Evolutionary conservation across 306 rosid species (phyloP).

Genomic region (Herpetospermum pedunculosum): DNA sequence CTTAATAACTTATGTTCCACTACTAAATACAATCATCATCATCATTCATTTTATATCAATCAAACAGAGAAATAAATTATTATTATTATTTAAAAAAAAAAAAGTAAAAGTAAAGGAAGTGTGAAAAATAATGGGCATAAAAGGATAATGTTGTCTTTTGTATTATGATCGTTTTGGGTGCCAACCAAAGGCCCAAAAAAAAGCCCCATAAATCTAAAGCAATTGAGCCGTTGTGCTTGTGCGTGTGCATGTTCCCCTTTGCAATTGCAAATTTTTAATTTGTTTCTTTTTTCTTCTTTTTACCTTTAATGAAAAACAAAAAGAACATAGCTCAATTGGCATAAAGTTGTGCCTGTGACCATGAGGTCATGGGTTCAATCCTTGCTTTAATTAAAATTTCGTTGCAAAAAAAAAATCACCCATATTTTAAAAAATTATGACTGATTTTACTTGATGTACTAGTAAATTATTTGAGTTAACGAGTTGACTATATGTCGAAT

Average conservation of each 20-base stretch:
- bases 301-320: not conserved
- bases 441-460: too few relatives aligned
- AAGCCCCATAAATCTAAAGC: not conserved
- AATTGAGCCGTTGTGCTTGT: conserved; percentile 1
- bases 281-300: not conserved
- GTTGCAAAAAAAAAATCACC: too few relatives aligned
- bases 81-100: not conserved
- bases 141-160: not conserved
- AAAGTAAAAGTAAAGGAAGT: not conserved
- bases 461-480: too few relatives aligned
- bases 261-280: too few relatives aligned
- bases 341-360: too few relatives aligned
- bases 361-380: too few relatives aligned
- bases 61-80: not conserved
- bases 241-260: not conserved
- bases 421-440: too few relatives aligned
- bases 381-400: too few relatives aligned
- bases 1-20: conserved; percentile 1
- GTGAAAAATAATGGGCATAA: not conserved
- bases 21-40: not conserved
- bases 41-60: not conserved
- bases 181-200: not conserved
- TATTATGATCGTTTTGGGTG: not conserved
- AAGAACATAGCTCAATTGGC: too few relatives aligned
- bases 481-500: too few relatives aligned